phyloP scores from a whole-genome alignment of 192 early-diverging fungal genomes.

The Gamsiella multidivaricata region DNA sequence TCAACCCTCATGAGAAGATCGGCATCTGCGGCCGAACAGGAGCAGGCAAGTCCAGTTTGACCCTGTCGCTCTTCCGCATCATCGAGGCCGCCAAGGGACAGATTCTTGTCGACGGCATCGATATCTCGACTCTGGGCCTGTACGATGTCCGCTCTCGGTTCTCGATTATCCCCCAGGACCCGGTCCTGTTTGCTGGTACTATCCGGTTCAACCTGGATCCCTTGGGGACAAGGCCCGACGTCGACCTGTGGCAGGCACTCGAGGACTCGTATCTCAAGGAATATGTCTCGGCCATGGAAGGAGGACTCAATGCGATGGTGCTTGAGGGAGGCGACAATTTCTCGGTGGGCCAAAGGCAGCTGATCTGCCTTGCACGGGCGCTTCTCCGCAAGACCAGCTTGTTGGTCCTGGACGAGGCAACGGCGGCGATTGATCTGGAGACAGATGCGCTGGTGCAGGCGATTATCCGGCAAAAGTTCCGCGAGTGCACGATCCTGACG shows the following conservation, averaged over 20 bases:
- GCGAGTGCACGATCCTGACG: conserved; percentile 81
- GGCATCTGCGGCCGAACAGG: conserved; percentile 77
- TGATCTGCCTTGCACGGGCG: conserved; percentile 79
- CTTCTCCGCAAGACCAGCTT: conserved; percentile 69
- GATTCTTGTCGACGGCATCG: conserved; percentile 64
- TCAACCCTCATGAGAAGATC: conserved; percentile 70
- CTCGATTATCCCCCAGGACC: conserved; percentile 87
- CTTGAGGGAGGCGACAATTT: conserved; percentile 87
- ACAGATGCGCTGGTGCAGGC: conserved; percentile 89
- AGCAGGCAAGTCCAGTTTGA: conserved; percentile 65
- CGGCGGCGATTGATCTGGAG: conserved; percentile 80
- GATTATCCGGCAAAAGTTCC: conserved; percentile 81
- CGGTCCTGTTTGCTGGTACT: conserved; percentile 74
- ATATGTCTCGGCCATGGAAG: conserved; percentile 70
- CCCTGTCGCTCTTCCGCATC: conserved; percentile 62
- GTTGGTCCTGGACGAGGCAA: conserved; percentile 61
- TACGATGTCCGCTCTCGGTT: conserved; percentile 69
- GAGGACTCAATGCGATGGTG: conserved; percentile 75
- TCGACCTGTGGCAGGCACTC: conserved; percentile 76
- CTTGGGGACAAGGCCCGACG: conserved; percentile 58
- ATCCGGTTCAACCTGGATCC: conserved; percentile 70
- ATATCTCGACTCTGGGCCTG: conserved; percentile 66
- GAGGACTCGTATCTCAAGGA: conserved; percentile 75
- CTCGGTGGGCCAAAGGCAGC: conserved; percentile 84
- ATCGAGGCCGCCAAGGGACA: conserved; percentile 60